Conservation (phyloP, 176 grass and related monocot species). For the Ensete glaucum region DNA sequence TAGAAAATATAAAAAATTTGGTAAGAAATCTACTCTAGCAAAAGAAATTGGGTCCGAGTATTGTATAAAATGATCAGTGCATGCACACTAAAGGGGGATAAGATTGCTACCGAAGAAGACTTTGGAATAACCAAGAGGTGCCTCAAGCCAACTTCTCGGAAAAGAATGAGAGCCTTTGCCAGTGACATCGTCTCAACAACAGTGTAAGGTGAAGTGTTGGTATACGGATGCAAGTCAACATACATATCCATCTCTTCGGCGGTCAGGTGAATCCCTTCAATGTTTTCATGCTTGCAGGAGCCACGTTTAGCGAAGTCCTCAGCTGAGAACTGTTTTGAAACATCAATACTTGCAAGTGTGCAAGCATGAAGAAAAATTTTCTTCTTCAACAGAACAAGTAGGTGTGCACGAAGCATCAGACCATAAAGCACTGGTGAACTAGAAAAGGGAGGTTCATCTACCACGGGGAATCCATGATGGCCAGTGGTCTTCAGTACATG, state of each 20-base stretch:
- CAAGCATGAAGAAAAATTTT: constrained; percentile 41
- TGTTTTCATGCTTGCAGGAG: constrained; percentile 55
- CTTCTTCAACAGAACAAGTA: constrained; percentile 85
- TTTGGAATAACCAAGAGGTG: constrained; percentile 93
- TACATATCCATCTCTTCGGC: constrained; percentile 86
- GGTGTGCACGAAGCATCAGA: constrained; percentile 61
- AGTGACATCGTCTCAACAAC: constrained; percentile 93
- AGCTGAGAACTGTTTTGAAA: constrained; percentile 42
- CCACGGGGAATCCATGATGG: constrained; percentile 82
- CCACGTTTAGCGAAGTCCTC: constrained; percentile 79
- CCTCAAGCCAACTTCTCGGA: constrained; percentile 82
- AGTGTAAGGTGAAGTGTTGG: constrained; percentile 89
- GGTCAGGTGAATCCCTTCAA: constrained; percentile 58
- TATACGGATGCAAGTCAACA: constrained; percentile 84
- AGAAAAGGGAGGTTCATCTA: constrained; percentile 69
- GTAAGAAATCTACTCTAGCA: neutral
- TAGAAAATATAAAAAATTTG: neutral
- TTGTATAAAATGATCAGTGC: neutral
- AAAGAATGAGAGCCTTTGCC: constrained; percentile 87
- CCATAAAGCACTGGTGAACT: constrained; percentile 56
- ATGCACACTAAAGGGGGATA: neutral
- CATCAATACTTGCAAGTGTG: constrained; percentile 27
- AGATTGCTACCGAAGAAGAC: constrained; percentile 41
- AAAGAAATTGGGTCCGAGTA: neutral
- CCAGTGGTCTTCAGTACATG: constrained; percentile 68